These are phyloP conservation scores for Niveomyces coronatus DNA, from an alignment of 2,329 filamentous ascomycete genomes.

Conservation along the genomic window DNA sequence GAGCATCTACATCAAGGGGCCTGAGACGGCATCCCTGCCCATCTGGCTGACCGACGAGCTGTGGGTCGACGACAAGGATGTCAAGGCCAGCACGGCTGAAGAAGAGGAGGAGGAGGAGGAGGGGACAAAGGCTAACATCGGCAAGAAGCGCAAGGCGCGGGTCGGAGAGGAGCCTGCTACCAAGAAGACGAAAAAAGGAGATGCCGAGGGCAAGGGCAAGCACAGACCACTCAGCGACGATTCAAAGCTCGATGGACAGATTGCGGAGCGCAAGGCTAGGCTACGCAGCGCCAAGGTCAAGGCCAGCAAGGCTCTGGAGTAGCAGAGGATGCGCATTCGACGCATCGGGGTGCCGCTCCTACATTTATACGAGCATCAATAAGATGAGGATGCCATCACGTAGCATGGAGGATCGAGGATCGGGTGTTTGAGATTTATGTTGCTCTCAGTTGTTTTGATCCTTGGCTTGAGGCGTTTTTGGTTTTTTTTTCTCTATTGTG, in stretches of 20 bases:
- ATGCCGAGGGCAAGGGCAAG: constrained; percentile 17
- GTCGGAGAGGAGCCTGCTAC: constrained; percentile 19
- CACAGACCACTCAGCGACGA: constrained; percentile 37
- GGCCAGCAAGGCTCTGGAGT: constrained; percentile 40
- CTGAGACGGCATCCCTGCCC: constrained; percentile 79
- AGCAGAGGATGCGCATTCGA: neutral
- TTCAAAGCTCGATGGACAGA: constrained; percentile 45
- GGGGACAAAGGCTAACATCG: constrained; percentile 44
- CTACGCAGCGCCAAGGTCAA: constrained; percentile 49
- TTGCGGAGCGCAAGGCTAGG: constrained; percentile 46
- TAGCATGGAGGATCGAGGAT: neutral
- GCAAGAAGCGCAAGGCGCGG: constrained; percentile 54
- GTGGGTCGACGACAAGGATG: constrained; percentile 69
- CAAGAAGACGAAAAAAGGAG: constrained; percentile 27
- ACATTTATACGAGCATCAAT: constrained; percentile 5
- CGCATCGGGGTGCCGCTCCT: neutral
- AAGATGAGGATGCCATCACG: neutral
- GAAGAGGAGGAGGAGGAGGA: constrained; percentile 38
- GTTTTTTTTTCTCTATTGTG: constrained; percentile 4
- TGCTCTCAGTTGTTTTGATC: constrained; percentile 1
- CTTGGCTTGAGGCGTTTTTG: constrained; percentile 5
- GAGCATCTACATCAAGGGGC: constrained; percentile 81
- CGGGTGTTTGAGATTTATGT: constrained; percentile 3
- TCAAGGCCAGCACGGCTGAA: constrained; percentile 52
- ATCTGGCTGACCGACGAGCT: constrained; percentile 90